Evolutionary conservation across 331 rosid species (phyloP).

Genomic region (Arachis monticola): DNA sequence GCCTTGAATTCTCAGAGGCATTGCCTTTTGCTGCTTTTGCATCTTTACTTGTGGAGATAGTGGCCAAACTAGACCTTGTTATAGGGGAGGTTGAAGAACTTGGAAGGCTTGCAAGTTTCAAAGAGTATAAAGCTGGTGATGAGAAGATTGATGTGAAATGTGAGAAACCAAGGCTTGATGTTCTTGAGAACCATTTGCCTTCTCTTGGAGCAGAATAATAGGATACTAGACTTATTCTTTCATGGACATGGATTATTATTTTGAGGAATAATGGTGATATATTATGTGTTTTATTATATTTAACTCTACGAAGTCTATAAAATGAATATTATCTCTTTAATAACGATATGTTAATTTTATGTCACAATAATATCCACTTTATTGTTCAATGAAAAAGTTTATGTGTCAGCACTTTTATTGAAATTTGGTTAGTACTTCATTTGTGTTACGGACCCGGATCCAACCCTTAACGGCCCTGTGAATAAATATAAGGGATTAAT

Average conservation of each 20-base stretch:
- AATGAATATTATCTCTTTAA: not conserved
- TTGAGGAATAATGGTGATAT: constrained; percentile 1
- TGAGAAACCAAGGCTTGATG: constrained; percentile 53
- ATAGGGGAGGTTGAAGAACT: constrained; percentile 77
- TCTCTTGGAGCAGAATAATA: constrained; percentile 50
- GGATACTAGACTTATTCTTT: constrained; percentile 14
- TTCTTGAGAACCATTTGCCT: constrained; percentile 49
- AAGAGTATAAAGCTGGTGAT: constrained; percentile 60
- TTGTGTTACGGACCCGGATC: too few species aligned
- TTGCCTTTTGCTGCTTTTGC: constrained; percentile 94
- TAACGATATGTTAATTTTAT: constrained; percentile 10
- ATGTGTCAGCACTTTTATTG: too few species aligned
- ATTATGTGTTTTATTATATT: not conserved
- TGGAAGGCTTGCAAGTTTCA: constrained; percentile 71
- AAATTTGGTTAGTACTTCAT: too few species aligned
- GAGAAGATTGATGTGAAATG: constrained; percentile 45
- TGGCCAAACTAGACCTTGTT: constrained; percentile 73
- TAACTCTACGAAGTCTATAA: not conserved
- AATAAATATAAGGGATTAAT: too few species aligned
- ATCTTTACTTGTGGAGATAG: constrained; percentile 80
- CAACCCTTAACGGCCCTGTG: too few species aligned
- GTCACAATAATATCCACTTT: constrained; percentile 7
- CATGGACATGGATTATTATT: constrained; percentile 4
- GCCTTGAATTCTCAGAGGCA: constrained; percentile 88
- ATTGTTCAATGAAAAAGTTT: too few species aligned